phyloP scores from a whole-genome alignment of 2,329 filamentous ascomycete species.

The Endocalyx cinctus region DNA sequence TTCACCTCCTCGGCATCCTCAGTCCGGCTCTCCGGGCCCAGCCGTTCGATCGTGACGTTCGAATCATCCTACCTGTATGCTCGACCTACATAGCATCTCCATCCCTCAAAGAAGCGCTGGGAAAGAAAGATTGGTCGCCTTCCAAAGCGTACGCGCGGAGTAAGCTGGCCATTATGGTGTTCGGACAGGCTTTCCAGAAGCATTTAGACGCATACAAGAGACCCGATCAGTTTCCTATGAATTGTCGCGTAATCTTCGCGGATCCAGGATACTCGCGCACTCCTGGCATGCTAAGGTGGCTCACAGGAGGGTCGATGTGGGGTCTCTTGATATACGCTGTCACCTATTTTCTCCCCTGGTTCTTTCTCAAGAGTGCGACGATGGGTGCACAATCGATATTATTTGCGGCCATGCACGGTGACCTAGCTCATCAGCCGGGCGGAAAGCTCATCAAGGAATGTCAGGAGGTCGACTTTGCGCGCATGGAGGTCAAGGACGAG shows the following conservation, averaged over 20 bases:
- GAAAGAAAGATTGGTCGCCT: constrained; percentile 50
- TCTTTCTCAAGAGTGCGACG: constrained; percentile 78
- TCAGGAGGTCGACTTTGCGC: constrained; percentile 65
- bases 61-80: constrained; percentile 82
- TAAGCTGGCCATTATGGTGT: constrained; percentile 80
- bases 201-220: constrained; percentile 80
- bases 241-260: constrained; percentile 76
- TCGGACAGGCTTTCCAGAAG: constrained; percentile 87
- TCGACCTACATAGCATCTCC: constrained; percentile 80
- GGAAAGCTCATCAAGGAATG: constrained; percentile 86
- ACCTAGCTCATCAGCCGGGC: constrained; percentile 59
- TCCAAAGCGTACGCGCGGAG: constrained; percentile 58
- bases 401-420: constrained; percentile 77
- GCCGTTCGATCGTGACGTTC: constrained; percentile 88
- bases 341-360: constrained; percentile 77
- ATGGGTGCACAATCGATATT: constrained; percentile 85
- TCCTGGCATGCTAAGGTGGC: constrained; percentile 80
- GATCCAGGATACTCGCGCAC: constrained; percentile 85
- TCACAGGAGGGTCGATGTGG: constrained; percentile 78
- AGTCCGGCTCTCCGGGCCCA: constrained; percentile 87
- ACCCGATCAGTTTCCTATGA: constrained; percentile 78
- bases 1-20: constrained; percentile 87
- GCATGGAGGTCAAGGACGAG: constrained; percentile 74
- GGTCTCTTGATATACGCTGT: constrained; percentile 73
- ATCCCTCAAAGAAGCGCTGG: constrained; percentile 52